Evolutionary conservation across 1,284 basidiomycete species (phyloP).

Genomic region (Microbotryomycetes sp.): DNA sequence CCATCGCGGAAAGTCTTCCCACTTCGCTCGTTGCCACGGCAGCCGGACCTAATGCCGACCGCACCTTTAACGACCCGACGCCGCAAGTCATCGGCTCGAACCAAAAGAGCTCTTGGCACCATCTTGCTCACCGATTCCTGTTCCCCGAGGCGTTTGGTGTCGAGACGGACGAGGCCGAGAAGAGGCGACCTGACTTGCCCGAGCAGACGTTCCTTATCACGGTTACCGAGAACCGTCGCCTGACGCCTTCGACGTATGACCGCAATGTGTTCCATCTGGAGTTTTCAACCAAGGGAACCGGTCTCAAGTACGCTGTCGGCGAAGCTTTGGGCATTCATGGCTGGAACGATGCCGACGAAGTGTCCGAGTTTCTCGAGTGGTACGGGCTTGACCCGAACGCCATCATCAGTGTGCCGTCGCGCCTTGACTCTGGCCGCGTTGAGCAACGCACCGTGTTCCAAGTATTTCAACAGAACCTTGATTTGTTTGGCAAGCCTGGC

Average conservation of each 20-base stretch:
- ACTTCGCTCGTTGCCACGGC: conserved; percentile 28
- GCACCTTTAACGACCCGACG: conserved; percentile 29
- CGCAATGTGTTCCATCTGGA: conserved; percentile 99
- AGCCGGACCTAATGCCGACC: conserved; percentile 28
- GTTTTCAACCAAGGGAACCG: conserved; percentile 85
- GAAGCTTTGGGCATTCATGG: conserved; percentile 96
- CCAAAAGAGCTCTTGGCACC: conserved; percentile 56
- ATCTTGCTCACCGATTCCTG: conserved; percentile 79
- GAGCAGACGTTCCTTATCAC: conserved; percentile 91
- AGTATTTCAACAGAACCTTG: conserved; percentile 89
- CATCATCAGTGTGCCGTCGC: conserved; percentile 68
- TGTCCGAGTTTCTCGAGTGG: conserved; percentile 82
- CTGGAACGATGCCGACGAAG: conserved; percentile 90
- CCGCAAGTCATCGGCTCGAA: conserved; percentile 22
- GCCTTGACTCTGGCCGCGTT: conserved; percentile 41
- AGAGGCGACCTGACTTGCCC: conserved; percentile 62
- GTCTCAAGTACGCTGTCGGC: conserved; percentile 89
- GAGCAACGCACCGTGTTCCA: conserved; percentile 93
- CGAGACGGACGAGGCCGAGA: conserved; percentile 43
- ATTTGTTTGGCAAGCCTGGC: conserved; percentile 90
- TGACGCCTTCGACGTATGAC: conserved; percentile 91
- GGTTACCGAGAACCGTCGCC: conserved; percentile 85
- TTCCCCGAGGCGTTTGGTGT: conserved; percentile 63
- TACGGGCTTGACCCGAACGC: conserved; percentile 78
- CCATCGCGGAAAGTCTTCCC: conserved; percentile 14